Conservation (phyloP, 176 grass and related monocot genomes). For the Microstegium vimineum region DNA sequence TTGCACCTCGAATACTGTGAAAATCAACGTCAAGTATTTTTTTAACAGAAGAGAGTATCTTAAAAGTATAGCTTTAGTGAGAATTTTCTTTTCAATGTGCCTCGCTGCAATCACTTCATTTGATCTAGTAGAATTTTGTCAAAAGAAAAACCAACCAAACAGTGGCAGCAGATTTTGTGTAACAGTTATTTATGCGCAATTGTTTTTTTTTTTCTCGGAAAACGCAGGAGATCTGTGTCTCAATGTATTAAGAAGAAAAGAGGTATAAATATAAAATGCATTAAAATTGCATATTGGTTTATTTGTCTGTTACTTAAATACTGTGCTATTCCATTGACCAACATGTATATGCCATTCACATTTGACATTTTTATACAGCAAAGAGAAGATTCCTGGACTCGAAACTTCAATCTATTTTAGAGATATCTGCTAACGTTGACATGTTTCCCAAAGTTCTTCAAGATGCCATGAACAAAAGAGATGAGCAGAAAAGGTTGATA, state of each 20-base stretch:
- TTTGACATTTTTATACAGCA: conserved; percentile 42
- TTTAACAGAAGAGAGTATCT: not conserved
- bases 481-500: conserved; percentile 76
- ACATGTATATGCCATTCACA: not conserved
- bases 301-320: conserved; percentile 23
- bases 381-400: conserved; percentile 66
- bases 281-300: conserved; percentile 1
- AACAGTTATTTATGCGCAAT: not conserved
- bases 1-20: not conserved
- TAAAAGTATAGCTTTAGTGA: not conserved
- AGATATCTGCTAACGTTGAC: conserved; percentile 44
- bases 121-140: not conserved
- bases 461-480: conserved; percentile 81
- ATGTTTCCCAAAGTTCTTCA: conserved; percentile 64
- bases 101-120: not conserved
- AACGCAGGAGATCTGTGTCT: too few species aligned
- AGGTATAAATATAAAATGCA: not conserved
- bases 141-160: not conserved
- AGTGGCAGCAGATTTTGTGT: not conserved
- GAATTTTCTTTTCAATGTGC: not conserved
- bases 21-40: not conserved
- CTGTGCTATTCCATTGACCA: not conserved
- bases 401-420: conserved; percentile 60
- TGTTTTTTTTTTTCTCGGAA: too few species aligned
- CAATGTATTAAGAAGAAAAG: too few species aligned